Base-by-base conservation (phyloP, 306 rosid species). In the Myrica gale region DNA sequence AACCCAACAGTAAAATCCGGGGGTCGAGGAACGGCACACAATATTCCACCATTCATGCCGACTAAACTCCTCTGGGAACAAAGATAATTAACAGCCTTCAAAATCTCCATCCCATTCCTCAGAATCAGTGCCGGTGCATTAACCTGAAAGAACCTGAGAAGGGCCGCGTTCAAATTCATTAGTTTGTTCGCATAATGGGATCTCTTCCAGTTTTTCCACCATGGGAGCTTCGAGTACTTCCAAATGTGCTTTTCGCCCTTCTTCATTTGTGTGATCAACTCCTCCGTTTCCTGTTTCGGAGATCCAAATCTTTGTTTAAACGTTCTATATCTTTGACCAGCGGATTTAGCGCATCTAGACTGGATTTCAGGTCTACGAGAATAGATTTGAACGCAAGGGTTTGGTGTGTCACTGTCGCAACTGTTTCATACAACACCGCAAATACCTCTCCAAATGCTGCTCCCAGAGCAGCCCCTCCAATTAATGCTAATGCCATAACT, bases 1-100 rank as follows among this genome's bases (percentile, higher is more conserved):
- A 82, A 70, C 16, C 85, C 82, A 13, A 72, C 79, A 4, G 50
- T 53, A 61, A 60, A 7, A 4, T 12, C 1, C 15, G 69, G 73
- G 43, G 55, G 69, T 5, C 10, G 20, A 69, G 85, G 82, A 17
- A 74, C 74, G 1, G 21, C 55, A 43, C 68, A 69, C 15, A 53
- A 5, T 32, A 60, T 52, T 3, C 46, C 43, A 48, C 37, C 9
- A 17, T 51, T 72, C 52, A 70, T 53, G 26, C 19, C 73, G 26
- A 37, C 21, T 0, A 17, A 11, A 67, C 52, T 19, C 58, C 62
- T 75, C 3, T 44, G 26, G 37, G 79, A 69, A 39, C 76, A 74
- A 44, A 79, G 4, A 3, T 32, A 44, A 10, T 3, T 76, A 10
- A 83, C 26, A 4, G 0, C 20, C 10, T 3, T 23, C 45, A 46